Evolutionary conservation across 179 eudicot species (phyloP), one percentile per base, ranked within the genome.

Genomic region (Spinacia oleracea): DNA sequence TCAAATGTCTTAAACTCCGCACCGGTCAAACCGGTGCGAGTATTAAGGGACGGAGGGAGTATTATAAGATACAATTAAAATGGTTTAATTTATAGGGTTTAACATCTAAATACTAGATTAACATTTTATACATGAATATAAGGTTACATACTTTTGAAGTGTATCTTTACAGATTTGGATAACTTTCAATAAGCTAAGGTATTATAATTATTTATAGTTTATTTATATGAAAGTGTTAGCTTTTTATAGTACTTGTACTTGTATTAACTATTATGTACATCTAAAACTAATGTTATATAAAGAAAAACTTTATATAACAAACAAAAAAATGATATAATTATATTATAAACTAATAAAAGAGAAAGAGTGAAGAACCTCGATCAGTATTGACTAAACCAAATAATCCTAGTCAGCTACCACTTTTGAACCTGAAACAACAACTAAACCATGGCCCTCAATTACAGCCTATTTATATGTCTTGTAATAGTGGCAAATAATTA

Each of bases 351-450:
- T 7, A 62, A 23, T 4, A 62, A 27, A 72, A n/a, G 32, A 29
- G 15, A 72, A 51, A 48, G 74, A n/a, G 60, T 45, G 42, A 46
- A 32, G 63, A 51, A 72, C 40, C 38, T 43, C 74, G 46, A 35
- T 43, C 11, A 23, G 10, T 21, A 6, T 9, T 53, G 8, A 1
- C 64, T 25, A 59, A 0, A 27, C 18, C 35, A 0, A 31, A 6
- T 29, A 50, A 6, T 48, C 29, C 45, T 51, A 72, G 63, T 72
- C 63, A 72, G 5, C 45, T 31, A 9, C 75, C 75, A 72, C 75
- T 53, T 48, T 71, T 29, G 25, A 6, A 43, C 51, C 18, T n/a
- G 4, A 69, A 25, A 11, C 9, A 1, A 11, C n/a, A n/a, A n/a
- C n/a, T n/a, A 68, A 40, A 21, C 53, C 15, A 27, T n/a, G 4